These are phyloP conservation scores for Lentinus brumalis DNA, from an alignment of 768 basidiomycete genomes.

Conservation along the genomic window DNA sequence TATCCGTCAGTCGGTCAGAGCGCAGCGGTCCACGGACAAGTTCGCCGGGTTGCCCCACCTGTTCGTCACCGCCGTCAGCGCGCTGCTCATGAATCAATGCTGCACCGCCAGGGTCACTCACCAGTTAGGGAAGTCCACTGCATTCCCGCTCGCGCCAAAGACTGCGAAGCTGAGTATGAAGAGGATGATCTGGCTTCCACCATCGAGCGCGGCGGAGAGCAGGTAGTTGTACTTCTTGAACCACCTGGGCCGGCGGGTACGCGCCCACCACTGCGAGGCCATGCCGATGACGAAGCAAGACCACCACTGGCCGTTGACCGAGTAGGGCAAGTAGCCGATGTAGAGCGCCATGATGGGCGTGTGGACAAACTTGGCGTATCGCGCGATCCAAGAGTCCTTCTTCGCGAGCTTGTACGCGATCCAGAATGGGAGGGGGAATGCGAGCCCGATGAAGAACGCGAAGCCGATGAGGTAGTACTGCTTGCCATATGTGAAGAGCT, in stretches of 20 bases:
- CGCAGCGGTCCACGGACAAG: slow-evolving; percentile 41
- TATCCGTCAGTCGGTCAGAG: slow-evolving; percentile 5
- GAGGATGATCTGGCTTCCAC: slow-evolving; percentile 49
- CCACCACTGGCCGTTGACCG: slow-evolving; percentile 58
- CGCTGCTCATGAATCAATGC: background rate
- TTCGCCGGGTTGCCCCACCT: slow-evolving; percentile 42
- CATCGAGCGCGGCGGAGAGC: slow-evolving; percentile 51
- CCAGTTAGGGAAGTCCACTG: slow-evolving; percentile 49
- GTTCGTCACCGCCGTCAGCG: background rate
- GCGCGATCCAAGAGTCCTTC: slow-evolving; percentile 35
- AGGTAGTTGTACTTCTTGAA: slow-evolving; percentile 54
- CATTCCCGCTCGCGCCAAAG: slow-evolving; percentile 45
- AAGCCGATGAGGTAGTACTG: slow-evolving; percentile 50
- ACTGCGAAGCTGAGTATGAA: slow-evolving; percentile 47
- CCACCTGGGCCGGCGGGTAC: slow-evolving; percentile 45
- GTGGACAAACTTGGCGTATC: slow-evolving; percentile 45
- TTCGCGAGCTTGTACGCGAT: slow-evolving; percentile 41
- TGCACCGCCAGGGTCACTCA: slow-evolving; percentile 27
- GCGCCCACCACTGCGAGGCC: slow-evolving; percentile 50
- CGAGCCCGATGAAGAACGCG: slow-evolving; percentile 53
- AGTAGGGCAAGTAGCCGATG: slow-evolving; percentile 46
- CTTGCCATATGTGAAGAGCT: slow-evolving; percentile 53
- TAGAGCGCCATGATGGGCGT: slow-evolving; percentile 46
- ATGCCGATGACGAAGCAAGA: slow-evolving; percentile 54
- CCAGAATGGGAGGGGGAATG: slow-evolving; percentile 53